phyloP scores from a whole-genome alignment of 2,329 filamentous ascomycete genomes.

The Aspergillus sp. region DNA sequence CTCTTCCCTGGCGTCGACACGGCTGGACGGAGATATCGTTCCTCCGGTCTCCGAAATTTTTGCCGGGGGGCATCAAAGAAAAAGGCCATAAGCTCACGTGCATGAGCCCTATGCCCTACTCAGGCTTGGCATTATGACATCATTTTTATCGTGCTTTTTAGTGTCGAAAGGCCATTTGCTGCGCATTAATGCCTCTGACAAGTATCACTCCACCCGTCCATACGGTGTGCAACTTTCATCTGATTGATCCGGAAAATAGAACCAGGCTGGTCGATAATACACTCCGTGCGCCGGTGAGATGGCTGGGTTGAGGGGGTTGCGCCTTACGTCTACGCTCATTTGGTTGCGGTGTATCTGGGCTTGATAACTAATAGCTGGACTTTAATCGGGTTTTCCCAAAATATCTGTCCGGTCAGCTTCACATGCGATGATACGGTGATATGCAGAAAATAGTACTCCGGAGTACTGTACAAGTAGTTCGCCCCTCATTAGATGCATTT shows the following conservation, averaged over 20 bases:
- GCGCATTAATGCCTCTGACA: background rate
- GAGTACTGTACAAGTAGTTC: too few relatives aligned
- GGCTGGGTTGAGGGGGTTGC: background rate
- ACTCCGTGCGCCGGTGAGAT: background rate
- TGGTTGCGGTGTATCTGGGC: too few relatives aligned
- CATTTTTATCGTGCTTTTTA: background rate
- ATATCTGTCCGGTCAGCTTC: background rate
- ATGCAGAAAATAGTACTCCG: background rate
- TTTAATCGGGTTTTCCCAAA: background rate
- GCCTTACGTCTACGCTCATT: background rate
- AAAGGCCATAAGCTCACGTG: background rate
- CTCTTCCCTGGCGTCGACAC: background rate
- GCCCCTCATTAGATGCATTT: too few relatives aligned
- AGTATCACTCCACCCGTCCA: background rate
- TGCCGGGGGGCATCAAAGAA: background rate
- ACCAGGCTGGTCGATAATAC: background rate
- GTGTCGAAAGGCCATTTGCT: background rate
- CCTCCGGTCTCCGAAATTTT: background rate
- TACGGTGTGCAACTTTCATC: background rate
- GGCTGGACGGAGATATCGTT: background rate
- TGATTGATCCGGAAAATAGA: background rate
- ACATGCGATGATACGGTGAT: background rate
- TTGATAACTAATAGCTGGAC: too few relatives aligned
- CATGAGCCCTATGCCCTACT: background rate
- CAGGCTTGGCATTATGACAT: background rate